Evolutionary conservation across 148 eudicot species (phyloP), one percentile per base, ranked within the genome.

Genomic region (Heliamphora exappendiculata): DNA sequence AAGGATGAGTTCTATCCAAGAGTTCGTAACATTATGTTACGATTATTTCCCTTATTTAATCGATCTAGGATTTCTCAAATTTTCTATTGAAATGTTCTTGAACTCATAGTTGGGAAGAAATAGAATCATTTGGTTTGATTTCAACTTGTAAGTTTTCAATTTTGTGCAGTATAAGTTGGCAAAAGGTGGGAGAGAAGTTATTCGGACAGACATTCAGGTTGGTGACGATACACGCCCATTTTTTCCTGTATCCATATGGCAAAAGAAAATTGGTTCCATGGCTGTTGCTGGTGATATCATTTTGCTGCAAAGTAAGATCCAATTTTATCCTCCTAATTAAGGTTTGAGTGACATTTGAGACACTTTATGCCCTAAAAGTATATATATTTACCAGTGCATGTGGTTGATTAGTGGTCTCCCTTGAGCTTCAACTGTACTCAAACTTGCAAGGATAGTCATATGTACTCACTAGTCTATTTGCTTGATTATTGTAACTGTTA

Each of bases 191-290:
- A 33, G 70, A 37, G 86, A 84, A 65, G 85, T 88, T 76, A 63
- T 88, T 67, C 84, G 98, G 79, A 88, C 88, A 47, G 94, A 91
- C 78, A 80, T 93, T 75, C 87, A 87, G 70, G 98, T 93, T 7
- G 98, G 94, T 29, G 98, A 93, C 33, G 96, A 93, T 58, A 87
- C 97, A 66, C 88, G 88, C 37, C 78, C 88, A 14, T 89, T 78
- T 84, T 91, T 93, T 70, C 83, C 86, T 37, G 91, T 90, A 50
- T 87, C 96, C 49, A 77, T 93, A 51, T 91, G 96, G 96, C 86
- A 85, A 81, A 87, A 86, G 80, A 82, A 84, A 13, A 85, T 91
- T 79, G 86, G 81, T 24, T 84, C 96, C 37, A 57, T 77, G 44
- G 60, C 80, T 59, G 81, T 82, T 59, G 89, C 94, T 57, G 92